These are phyloP conservation scores for Bipolaris sorokiniana DNA, from an alignment of 2,329 filamentous ascomycete genomes.

Conservation along the genomic window DNA sequence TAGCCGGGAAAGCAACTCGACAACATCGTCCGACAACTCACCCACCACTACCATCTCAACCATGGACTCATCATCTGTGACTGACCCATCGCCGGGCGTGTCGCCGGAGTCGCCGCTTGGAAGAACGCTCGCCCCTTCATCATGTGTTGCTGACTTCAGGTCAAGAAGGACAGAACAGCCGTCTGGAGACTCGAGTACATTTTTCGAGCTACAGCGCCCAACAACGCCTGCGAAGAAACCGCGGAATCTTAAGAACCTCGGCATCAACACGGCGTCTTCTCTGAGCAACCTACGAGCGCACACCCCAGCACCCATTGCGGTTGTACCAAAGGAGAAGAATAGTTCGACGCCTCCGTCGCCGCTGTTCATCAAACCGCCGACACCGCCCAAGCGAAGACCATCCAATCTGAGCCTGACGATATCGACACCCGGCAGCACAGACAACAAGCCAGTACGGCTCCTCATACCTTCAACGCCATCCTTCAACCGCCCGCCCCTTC, in stretches of 20 bases:
- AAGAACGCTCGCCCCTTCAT: constrained; percentile 71
- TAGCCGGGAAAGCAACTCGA: constrained; percentile 79
- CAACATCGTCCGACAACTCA: constrained; percentile 89
- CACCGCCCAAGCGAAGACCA: constrained; percentile 72
- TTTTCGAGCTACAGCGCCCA: constrained; percentile 57
- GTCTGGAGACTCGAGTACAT: constrained; percentile 60
- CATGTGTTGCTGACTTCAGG: constrained; percentile 66
- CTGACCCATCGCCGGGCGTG: constrained; percentile 85
- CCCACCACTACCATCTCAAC: constrained; percentile 94
- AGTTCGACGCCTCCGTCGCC: constrained; percentile 72
- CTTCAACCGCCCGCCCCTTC: constrained; percentile 57
- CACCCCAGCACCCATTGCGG: constrained; percentile 59
- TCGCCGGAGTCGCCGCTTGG: constrained; percentile 89
- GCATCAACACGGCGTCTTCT: constrained; percentile 69
- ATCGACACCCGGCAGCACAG: constrained; percentile 67
- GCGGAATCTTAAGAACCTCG: constrained; percentile 85
- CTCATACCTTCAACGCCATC: constrained; percentile 65
- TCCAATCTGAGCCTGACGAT: constrained; percentile 78
- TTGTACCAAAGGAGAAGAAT: constrained; percentile 54
- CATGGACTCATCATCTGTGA: constrained; percentile 86
- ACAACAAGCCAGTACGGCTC: constrained; percentile 62
- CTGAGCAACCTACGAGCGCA: constrained; percentile 54
- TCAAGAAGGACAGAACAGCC: constrained; percentile 41
- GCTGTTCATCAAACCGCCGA: constrained; percentile 79
- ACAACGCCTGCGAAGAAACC: constrained; percentile 67